Conservation (phyloP, 148 eudicot species). For the Rhododendron mucronatum region DNA sequence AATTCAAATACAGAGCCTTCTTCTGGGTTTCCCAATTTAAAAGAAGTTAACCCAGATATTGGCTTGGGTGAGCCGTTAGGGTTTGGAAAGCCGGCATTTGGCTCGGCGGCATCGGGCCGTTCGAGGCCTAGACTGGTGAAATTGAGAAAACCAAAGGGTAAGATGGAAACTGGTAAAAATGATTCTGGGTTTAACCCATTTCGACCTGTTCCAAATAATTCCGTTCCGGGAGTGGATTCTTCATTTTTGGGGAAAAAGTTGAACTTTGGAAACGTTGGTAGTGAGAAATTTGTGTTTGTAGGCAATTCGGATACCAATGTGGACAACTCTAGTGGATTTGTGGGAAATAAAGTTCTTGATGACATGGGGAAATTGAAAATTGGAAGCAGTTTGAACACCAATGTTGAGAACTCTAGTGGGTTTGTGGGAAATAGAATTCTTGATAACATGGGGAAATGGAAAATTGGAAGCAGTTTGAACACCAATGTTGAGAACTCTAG, state of each 20-base stretch:
- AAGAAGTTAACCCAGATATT: conserved; percentile 10
- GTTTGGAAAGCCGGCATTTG: conserved; percentile 30
- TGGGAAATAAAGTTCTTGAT: conserved; percentile 31
- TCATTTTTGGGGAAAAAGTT: conserved; percentile 11
- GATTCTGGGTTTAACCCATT: conserved; percentile 51
- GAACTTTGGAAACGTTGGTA: conserved; percentile 14
- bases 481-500: conserved; percentile 18
- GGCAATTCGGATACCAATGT: conserved; percentile 23
- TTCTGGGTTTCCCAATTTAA: conserved; percentile 32
- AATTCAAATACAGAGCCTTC: conserved; percentile 22
- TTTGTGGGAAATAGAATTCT: conserved; percentile 25
- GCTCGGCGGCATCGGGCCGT: conserved; percentile 29
- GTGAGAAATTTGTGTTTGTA: conserved; percentile 22
- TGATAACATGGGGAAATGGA: conserved; percentile 47
- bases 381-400: not conserved
- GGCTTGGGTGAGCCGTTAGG: conserved; percentile 45
- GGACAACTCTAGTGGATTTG: conserved; percentile 19
- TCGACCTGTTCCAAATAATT: conserved; percentile 27
- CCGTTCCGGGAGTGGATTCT: conserved; percentile 13
- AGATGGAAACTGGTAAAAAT: conserved; percentile 17
- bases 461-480: conserved; percentile 21
- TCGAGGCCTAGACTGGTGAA: conserved; percentile 51
- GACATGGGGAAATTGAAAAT: conserved; percentile 47
- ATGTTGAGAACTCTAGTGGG: conserved; percentile 17
- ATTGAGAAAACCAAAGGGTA: conserved; percentile 32